phyloP scores from a whole-genome alignment of 331 rosid species.

The Malus hybrid region DNA sequence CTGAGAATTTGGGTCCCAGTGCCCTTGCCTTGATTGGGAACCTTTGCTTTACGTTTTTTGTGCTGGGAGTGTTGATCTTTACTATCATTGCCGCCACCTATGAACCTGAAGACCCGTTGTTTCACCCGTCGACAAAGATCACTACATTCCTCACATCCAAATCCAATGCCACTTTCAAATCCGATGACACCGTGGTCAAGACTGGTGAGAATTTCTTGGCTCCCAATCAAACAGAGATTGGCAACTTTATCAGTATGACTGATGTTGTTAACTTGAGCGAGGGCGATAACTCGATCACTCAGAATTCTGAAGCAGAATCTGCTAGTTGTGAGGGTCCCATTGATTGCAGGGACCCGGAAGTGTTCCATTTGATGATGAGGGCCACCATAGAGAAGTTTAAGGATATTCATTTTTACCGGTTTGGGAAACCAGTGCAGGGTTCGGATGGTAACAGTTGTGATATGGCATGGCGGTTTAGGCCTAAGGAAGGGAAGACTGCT shows the following conservation, averaged over 20 bases:
- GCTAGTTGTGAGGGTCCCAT: conserved; percentile 53
- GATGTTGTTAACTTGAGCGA: conserved; percentile 45
- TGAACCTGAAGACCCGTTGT: conserved; percentile 95
- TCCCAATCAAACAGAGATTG: conserved; percentile 64
- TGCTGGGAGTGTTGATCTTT: conserved; percentile 74
- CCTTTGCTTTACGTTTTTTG: conserved; percentile 82
- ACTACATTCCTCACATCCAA: conserved; percentile 76
- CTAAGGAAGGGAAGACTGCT: conserved; percentile 94
- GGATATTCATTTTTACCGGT: conserved; percentile 88
- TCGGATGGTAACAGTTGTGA: conserved; percentile 64
- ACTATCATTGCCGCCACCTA: conserved; percentile 94
- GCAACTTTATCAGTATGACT: conserved; percentile 44
- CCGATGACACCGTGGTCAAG: conserved; percentile 67
- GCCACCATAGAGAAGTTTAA: conserved; percentile 75
- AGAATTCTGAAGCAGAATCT: conserved; percentile 6
- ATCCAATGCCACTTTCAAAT: conserved; percentile 92
- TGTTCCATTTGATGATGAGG: conserved; percentile 89
- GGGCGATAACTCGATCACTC: conserved; percentile 5
- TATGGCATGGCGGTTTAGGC: conserved; percentile 99
- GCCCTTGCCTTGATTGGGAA: conserved; percentile 83
- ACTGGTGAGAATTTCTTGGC: conserved; percentile 98
- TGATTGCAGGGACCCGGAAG: conserved; percentile 84
- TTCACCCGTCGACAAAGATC: conserved; percentile 88
- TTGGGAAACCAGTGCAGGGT: conserved; percentile 73
- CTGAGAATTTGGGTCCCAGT: conserved; percentile 78